Conservation (phyloP, 768 basidiomycete genomes). For the Artomyces pyxidatus region DNA sequence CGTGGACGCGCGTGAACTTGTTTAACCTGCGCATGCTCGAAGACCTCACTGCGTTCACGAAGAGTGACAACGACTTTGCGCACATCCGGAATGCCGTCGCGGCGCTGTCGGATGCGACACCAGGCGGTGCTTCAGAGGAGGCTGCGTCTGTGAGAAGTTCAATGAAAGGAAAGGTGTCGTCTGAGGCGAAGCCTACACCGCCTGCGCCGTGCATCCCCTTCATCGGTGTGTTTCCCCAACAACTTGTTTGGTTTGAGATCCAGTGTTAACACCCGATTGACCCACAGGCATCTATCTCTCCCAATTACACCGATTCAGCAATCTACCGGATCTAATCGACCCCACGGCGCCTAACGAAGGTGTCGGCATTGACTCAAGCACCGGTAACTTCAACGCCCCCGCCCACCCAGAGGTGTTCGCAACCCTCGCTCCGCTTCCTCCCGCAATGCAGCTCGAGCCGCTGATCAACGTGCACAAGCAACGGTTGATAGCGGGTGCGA, state of each 20-base stretch:
- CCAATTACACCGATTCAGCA: constrained; percentile 54
- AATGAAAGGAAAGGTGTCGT: constrained; percentile 28
- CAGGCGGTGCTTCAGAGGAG: constrained; percentile 46
- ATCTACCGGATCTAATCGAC: constrained; percentile 74
- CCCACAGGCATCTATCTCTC: constrained; percentile 68
- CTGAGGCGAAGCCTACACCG: constrained; percentile 30
- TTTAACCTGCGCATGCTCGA: constrained; percentile 70
- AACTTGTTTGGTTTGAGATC: background rate
- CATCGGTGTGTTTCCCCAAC: constrained; percentile 45
- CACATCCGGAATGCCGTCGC: constrained; percentile 61
- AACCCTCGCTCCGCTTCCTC: constrained; percentile 59
- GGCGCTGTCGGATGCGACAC: constrained; percentile 58
- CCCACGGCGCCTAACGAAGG: constrained; percentile 69
- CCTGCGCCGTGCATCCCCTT: constrained; percentile 71
- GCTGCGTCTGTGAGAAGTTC: constrained; percentile 29
- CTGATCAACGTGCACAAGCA: constrained; percentile 89
- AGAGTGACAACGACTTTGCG: constrained; percentile 61
- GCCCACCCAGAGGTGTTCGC: constrained; percentile 76
- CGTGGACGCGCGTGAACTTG: constrained; percentile 56
- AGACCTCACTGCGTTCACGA: constrained; percentile 61
- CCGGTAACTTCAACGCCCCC: constrained; percentile 58
- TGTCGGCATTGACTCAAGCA: constrained; percentile 55
- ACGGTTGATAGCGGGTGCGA: constrained; percentile 68
- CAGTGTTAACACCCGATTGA: too few relatives aligned
- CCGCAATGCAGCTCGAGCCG: constrained; percentile 75